These are phyloP conservation scores for Caloboletus firmus DNA, from an alignment of 1,284 basidiomycete species.

Conservation along the genomic window DNA sequence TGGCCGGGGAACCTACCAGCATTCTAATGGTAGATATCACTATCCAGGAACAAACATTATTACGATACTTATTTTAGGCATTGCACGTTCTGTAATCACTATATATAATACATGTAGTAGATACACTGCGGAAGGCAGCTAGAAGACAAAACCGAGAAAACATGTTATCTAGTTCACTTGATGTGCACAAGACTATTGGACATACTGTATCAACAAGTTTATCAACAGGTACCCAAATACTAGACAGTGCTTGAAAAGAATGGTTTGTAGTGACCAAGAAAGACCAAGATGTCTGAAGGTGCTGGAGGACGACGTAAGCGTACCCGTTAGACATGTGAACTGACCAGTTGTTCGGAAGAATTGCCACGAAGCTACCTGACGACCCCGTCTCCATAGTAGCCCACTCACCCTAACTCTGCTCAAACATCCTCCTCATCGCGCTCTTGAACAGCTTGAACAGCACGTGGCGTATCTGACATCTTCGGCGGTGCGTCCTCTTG, in stretches of 20 bases:
- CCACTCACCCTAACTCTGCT: slow-evolving; percentile 62
- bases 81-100: too few relatives aligned
- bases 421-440: slow-evolving; percentile 69
- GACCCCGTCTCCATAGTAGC: neutral
- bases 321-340: neutral
- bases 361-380: neutral
- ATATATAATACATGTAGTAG: too few relatives aligned
- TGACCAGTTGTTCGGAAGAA: neutral
- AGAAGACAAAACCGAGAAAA: neutral
- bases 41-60: too few relatives aligned
- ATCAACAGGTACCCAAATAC: neutral
- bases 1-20: too few relatives aligned
- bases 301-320: neutral
- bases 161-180: neutral
- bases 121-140: neutral
- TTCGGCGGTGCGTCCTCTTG: slow-evolving; percentile 38
- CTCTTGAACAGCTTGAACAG: slow-evolving; percentile 51
- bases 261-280: neutral
- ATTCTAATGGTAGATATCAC: too few relatives aligned
- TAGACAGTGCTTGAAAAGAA: neutral
- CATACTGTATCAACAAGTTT: neutral
- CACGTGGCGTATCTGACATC: slow-evolving; percentile 55
- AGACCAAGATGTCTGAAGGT: neutral
- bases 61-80: too few relatives aligned
- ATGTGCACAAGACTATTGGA: neutral